phyloP scores from a whole-genome alignment of 176 grass and related monocot species.

The Avena sativa region DNA sequence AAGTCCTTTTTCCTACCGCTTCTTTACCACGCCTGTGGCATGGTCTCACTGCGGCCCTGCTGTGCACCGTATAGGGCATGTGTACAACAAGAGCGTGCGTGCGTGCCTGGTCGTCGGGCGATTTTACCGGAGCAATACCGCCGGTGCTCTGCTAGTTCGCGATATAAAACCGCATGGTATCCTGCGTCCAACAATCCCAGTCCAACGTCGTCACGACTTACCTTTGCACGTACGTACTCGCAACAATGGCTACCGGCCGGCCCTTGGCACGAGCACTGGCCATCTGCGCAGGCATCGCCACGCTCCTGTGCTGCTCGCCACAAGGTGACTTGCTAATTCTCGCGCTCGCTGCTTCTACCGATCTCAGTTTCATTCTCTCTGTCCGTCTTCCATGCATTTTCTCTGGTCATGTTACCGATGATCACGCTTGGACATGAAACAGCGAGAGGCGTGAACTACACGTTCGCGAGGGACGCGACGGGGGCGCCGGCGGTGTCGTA shows the following conservation, averaged over 20 bases:
- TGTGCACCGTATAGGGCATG: neutral
- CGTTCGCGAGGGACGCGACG: constrained; percentile 66
- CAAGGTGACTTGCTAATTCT: constrained; percentile 1
- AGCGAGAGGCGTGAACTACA: constrained; percentile 48
- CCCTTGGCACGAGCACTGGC: neutral
- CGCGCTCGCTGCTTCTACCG: too few relatives aligned
- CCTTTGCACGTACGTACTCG: neutral
- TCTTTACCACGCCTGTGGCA: constrained; percentile 57
- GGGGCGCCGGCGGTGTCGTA: constrained; percentile 56
- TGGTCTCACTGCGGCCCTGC: neutral
- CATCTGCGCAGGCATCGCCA: neutral
- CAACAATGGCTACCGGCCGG: constrained; percentile 29
- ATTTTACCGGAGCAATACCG: constrained; percentile 24
- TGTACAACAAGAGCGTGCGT: constrained; percentile 6
- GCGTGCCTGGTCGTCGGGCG: constrained; percentile 16
- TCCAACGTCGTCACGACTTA: neutral
- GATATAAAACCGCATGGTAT: constrained; percentile 14
- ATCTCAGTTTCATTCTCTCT: neutral
- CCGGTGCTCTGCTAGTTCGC: neutral
- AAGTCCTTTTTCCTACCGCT: constrained; percentile 27
- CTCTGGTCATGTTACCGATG: neutral
- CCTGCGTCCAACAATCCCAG: neutral
- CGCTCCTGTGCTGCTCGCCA: constrained; percentile 9
- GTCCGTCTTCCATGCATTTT: neutral
- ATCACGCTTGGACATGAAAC: neutral